phyloP scores from a whole-genome alignment of 352 stramenopile species.

The Phytopythium litorale region DNA sequence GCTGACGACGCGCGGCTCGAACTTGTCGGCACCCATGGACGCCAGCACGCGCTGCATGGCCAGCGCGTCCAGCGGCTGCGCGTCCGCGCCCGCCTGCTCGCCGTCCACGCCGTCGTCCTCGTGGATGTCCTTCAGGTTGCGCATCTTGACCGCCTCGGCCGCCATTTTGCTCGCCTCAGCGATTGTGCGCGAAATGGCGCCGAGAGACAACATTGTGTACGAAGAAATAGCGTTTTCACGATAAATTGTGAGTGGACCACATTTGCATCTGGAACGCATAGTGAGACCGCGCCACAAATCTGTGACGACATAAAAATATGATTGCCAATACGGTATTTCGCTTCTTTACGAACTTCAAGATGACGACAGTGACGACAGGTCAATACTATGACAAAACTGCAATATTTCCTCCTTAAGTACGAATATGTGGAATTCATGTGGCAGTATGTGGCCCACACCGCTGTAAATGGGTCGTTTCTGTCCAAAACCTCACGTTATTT shows the following conservation, averaged over 20 bases:
- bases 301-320: too few relatives aligned
- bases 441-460: too few relatives aligned
- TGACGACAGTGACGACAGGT: too few relatives aligned
- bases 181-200: neutral
- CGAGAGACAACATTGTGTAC: too few relatives aligned
- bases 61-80: constrained; percentile 55
- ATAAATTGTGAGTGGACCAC: neutral
- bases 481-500: too few relatives aligned
- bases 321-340: too few relatives aligned
- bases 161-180: constrained; percentile 9
- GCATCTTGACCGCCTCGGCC: constrained; percentile 33
- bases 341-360: too few relatives aligned
- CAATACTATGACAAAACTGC: too few relatives aligned
- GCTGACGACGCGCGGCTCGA: constrained; percentile 72
- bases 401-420: too few relatives aligned
- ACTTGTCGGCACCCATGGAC: constrained; percentile 79
- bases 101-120: constrained; percentile 54
- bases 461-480: too few relatives aligned
- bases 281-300: neutral
- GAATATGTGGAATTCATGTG: too few relatives aligned
- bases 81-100: constrained; percentile 29
- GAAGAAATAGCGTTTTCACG: neutral
- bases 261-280: neutral
- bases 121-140: constrained; percentile 55
- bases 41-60: constrained; percentile 59